Percentiles rank a stretch among this genome's conserved stretches.
Evolutionary conservation across 2,329 filamentous ascomycete species (phyloP).

Genomic region (Colletotrichum chlorophyti): DNA sequence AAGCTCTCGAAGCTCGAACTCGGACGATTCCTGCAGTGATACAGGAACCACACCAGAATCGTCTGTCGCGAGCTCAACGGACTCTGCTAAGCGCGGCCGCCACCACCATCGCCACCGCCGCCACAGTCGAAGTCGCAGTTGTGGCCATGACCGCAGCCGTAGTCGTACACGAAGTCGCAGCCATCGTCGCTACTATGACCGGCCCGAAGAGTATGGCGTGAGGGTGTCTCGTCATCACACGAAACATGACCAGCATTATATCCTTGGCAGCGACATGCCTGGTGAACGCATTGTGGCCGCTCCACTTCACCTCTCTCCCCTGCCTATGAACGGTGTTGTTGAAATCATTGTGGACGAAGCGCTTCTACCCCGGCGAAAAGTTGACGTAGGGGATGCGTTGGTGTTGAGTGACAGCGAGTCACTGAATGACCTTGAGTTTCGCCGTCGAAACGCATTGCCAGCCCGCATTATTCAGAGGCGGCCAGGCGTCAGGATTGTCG

Average conservation of each 20-base stretch:
- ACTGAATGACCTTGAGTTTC: neutral
- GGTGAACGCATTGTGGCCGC: neutral
- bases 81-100: slow-evolving; percentile 8
- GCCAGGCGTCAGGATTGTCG: slow-evolving; percentile 3
- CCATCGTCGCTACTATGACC: slow-evolving; percentile 19
- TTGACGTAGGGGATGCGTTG: neutral
- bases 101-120: neutral
- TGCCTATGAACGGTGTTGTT: neutral
- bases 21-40: slow-evolving; percentile 4
- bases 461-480: slow-evolving; percentile 21
- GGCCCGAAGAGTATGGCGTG: slow-evolving; percentile 30
- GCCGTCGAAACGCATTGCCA: neutral
- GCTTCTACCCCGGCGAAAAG: neutral
- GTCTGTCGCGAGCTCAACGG: slow-evolving; percentile 28
- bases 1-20: slow-evolving; percentile 24
- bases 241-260: slow-evolving; percentile 9
- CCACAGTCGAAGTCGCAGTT: slow-evolving; percentile 8
- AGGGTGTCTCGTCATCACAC: slow-evolving; percentile 12
- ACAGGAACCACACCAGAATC: slow-evolving; percentile 29
- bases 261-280: slow-evolving; percentile 2
- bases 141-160: slow-evolving; percentile 5
- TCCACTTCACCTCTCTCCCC: neutral
- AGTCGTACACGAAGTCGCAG: slow-evolving; percentile 21
- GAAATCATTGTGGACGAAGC: slow-evolving; percentile 3
- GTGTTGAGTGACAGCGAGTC: neutral